These are phyloP conservation scores for Arachis stenosperma DNA, from an alignment of 306 rosid species.

Conservation along the genomic window DNA sequence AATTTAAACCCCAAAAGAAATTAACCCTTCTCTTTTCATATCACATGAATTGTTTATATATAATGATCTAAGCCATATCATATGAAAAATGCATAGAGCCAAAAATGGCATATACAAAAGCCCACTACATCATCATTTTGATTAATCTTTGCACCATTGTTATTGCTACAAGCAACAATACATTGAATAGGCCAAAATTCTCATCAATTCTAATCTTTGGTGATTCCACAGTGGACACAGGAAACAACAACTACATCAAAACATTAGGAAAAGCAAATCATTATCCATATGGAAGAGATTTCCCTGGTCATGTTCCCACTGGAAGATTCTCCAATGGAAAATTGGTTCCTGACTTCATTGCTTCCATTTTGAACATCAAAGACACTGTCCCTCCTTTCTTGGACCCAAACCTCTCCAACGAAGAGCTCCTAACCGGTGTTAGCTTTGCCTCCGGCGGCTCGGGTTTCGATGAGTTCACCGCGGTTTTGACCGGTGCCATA, in stretches of 20 bases:
- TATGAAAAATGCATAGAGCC: not conserved
- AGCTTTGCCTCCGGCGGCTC: slow-evolving; percentile 67
- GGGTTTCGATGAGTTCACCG: slow-evolving; percentile 56
- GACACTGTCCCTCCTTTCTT: slow-evolving; percentile 61
- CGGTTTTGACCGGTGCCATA: slow-evolving; percentile 35
- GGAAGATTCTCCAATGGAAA: slow-evolving; percentile 77
- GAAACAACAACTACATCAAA: slow-evolving; percentile 62
- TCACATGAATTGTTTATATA: not conserved
- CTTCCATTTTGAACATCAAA: slow-evolving; percentile 54
- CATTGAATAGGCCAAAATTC: slow-evolving; percentile 38
- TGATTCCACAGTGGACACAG: slow-evolving; percentile 65
- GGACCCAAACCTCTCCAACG: slow-evolving; percentile 48
- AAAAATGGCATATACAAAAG: slow-evolving; percentile 45
- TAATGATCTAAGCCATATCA: not conserved
- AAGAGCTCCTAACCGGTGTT: slow-evolving; percentile 61
- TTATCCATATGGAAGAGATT: slow-evolving; percentile 65
- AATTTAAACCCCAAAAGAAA: not conserved
- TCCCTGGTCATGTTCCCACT: slow-evolving; percentile 53
- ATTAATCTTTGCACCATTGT: slow-evolving; percentile 37
- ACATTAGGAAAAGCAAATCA: slow-evolving; percentile 54
- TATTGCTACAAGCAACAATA: slow-evolving; percentile 38
- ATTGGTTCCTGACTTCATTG: slow-evolving; percentile 58
- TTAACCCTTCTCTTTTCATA: slow-evolving; percentile 1
- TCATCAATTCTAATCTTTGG: slow-evolving; percentile 67
- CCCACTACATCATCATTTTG: slow-evolving; percentile 30